Evolutionary conservation across 1,284 basidiomycete species (phyloP).

Genomic region (Pterulicium gracile): DNA sequence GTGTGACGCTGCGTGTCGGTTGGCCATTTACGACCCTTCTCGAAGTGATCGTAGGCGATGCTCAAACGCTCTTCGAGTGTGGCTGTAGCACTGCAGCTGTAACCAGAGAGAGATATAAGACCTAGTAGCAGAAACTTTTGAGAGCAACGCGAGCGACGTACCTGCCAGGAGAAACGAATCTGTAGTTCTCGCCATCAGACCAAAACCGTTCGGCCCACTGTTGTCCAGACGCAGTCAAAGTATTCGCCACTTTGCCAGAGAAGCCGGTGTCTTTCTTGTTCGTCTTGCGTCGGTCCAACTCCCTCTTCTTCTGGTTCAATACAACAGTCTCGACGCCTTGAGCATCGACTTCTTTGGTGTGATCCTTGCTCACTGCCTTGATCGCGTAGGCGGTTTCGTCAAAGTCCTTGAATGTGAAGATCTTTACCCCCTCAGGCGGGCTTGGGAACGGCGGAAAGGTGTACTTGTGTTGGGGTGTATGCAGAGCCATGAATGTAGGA

Average conservation of each 20-base stretch:
- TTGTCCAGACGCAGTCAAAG: too few relatives aligned
- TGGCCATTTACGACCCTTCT: not conserved
- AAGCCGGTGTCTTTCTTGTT: not conserved
- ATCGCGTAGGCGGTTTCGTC: not conserved
- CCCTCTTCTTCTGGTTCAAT: not conserved
- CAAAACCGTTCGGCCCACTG: too few relatives aligned
- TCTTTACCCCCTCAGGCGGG: constrained; percentile 1
- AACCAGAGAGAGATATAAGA: too few relatives aligned
- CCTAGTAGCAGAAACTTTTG: too few relatives aligned
- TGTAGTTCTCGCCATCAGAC: too few relatives aligned
- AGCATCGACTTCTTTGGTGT: not conserved
- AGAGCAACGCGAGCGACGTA: too few relatives aligned
- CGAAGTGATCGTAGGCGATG: not conserved
- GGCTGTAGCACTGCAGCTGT: too few relatives aligned
- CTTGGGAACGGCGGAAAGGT: not conserved
- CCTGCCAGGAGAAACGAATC: too few relatives aligned
- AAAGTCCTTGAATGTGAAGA: not conserved
- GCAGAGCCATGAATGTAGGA: not conserved
- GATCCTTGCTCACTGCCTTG: not conserved
- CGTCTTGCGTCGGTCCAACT: not conserved
- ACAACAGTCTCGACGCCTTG: not conserved
- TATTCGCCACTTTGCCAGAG: too few relatives aligned
- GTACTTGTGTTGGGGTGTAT: not conserved
- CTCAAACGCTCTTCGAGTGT: too few relatives aligned
- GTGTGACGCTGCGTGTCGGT: not conserved